These are phyloP conservation scores for Brachypodium distachyon DNA, from an alignment of 202 grass and related monocot genomes.

Conservation along the genomic window DNA sequence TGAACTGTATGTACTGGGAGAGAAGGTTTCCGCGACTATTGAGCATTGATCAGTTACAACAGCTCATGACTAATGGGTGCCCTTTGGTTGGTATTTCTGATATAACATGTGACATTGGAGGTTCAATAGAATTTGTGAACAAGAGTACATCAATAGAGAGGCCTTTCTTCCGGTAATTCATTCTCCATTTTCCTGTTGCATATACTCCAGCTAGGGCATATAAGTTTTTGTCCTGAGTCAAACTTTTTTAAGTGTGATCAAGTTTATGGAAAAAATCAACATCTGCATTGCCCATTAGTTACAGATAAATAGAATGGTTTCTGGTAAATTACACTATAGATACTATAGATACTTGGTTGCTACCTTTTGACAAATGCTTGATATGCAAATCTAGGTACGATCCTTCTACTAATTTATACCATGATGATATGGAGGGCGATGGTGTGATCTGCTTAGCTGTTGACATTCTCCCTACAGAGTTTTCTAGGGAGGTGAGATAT, in stretches of 20 bases:
- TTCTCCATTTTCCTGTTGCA: not conserved
- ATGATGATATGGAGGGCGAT: slow-evolving; percentile 70
- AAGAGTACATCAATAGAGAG: slow-evolving; percentile 86
- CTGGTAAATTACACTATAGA: not conserved
- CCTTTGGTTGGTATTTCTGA: slow-evolving; percentile 83
- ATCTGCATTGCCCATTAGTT: not conserved
- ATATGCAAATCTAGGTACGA: slow-evolving; percentile 57
- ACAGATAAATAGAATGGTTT: not conserved
- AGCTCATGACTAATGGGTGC: slow-evolving; percentile 53
- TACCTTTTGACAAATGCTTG: slow-evolving; percentile 9
- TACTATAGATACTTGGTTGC: not conserved
- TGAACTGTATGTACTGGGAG: slow-evolving; percentile 99
- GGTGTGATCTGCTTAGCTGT: slow-evolving; percentile 92
- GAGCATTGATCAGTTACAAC: slow-evolving; percentile 63
- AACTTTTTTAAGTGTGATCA: too few relatives aligned
- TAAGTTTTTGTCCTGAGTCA: too few relatives aligned
- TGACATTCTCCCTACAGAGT: slow-evolving; percentile 95
- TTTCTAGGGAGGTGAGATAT: slow-evolving; percentile 73
- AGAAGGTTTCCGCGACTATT: slow-evolving; percentile 86
- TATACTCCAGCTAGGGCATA: too few relatives aligned
- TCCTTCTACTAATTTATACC: slow-evolving; percentile 60
- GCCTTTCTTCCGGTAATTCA: slow-evolving; percentile 76
- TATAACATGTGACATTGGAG: slow-evolving; percentile 93
- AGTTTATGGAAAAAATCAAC: too few relatives aligned
- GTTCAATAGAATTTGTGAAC: slow-evolving; percentile 92